Base-by-base conservation (phyloP, 1,284 basidiomycete genomes). In the Lentinus polychrous region DNA sequence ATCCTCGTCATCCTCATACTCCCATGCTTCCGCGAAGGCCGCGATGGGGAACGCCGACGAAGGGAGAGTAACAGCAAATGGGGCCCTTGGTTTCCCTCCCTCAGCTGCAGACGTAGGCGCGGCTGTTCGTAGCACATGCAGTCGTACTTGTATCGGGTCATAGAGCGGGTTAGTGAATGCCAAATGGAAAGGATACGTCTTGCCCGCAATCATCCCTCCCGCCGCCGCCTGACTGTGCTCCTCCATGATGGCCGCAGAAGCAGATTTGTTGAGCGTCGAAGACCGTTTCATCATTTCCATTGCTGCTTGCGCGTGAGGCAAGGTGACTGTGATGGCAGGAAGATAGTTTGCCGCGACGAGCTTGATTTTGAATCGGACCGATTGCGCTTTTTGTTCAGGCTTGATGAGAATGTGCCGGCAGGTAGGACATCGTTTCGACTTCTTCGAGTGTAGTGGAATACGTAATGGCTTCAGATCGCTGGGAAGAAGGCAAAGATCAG, bases 361-460 rank as follows among this genome's bases (percentile, higher is more conserved):
- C 66, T 96, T 97, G 70, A 99, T 98, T 70, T 98, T 98, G 79
- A 88, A 97, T 5, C 91, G 81, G 31, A 91, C 86, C 5, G 90
- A 91, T 57, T 91, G 88, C 0, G 94, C 86, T 65, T 98, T 99
- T 60, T 94, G 89, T 64, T 99, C 96, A 1, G 96, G 96, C 62
- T 97, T 96, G 68, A 98, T 95, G 52, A 99, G 79, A 57, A 98
- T 95, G 67, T 98, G 95, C 12, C 90, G 84, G 64, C 96, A 99
- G 2, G 78, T 78, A 4, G 92, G 86, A 70, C 96, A 99, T 5
- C 96, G 88, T 68, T 98, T 98, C 2, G 93, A 93, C 44, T 89
- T 80, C 67, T 98, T 98, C 0, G 93, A 89, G 53, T 89, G 87
- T 2, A 99, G 76, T 0, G 92, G 92, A 54, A 97, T 91, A 17